Percentiles rank a stretch among this genome's conserved stretches.
Evolutionary conservation across 352 stramenopile species (phyloP).

Genomic region (Peronospora tabacina): DNA sequence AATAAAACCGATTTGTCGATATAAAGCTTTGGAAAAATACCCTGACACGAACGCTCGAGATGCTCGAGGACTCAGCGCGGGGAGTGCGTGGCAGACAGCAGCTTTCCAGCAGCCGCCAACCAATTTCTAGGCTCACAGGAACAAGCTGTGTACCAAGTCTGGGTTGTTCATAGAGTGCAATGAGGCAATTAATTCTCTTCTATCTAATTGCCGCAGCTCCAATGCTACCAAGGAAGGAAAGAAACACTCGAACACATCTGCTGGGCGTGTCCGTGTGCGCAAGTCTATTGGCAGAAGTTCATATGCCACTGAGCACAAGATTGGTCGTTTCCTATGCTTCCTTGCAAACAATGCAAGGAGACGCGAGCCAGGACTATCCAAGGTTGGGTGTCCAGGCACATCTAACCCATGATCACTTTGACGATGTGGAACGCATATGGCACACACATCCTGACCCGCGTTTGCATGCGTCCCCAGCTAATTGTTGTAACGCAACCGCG

Average conservation of each 20-base stretch:
- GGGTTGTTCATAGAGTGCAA: neutral
- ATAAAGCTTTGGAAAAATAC: neutral
- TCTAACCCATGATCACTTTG: neutral
- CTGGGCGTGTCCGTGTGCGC: conserved; percentile 1
- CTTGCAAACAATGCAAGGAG: neutral
- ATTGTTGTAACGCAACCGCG: neutral
- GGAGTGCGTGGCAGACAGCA: neutral
- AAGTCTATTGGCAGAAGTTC: conserved; percentile 1
- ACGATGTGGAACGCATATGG: neutral
- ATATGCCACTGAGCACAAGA: conserved; percentile 1
- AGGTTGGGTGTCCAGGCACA: neutral
- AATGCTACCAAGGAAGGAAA: neutral
- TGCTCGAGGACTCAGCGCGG: neutral
- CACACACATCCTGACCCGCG: neutral
- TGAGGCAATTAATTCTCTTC: neutral
- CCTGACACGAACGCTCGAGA: neutral
- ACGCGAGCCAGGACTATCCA: neutral
- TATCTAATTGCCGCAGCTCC: neutral
- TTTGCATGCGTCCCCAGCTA: neutral
- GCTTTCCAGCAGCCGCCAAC: neutral
- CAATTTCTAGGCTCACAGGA: neutral
- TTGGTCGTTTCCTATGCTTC: neutral
- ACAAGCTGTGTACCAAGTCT: conserved; percentile 3
- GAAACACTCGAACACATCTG: conserved; percentile 2
- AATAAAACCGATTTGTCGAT: neutral